Conservation (phyloP, 129 eudicot genomes). For the Lactuca saligna region DNA sequence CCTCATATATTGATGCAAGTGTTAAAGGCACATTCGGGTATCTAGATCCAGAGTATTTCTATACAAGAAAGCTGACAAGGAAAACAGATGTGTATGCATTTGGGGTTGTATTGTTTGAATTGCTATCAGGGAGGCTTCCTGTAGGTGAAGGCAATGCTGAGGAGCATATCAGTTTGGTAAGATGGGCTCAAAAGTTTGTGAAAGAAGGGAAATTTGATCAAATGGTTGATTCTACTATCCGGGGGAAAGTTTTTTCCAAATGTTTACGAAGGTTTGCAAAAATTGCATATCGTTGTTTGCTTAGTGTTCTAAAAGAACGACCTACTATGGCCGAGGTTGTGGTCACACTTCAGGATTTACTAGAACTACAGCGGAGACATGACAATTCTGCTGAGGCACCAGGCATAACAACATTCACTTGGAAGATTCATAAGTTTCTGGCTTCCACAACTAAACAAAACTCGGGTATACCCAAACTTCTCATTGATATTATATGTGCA, state of each 20-base stretch:
- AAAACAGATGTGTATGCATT: slow-evolving; percentile 29
- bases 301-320: slow-evolving; percentile 1
- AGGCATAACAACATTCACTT: not conserved
- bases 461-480: slow-evolving; percentile 9
- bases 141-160: slow-evolving; percentile 5
- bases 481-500: not conserved
- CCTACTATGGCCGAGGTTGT: slow-evolving; percentile 33
- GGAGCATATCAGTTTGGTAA: slow-evolving; percentile 23
- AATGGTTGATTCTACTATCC: slow-evolving; percentile 15
- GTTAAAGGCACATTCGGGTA: slow-evolving; percentile 41
- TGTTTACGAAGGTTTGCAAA: slow-evolving; percentile 15
- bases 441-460: not conserved
- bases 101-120: slow-evolving; percentile 30
- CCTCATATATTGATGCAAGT: slow-evolving; percentile 9
- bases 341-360: slow-evolving; percentile 14
- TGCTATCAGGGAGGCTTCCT: slow-evolving; percentile 29
- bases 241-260: slow-evolving; percentile 13
- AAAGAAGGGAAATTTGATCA: slow-evolving; percentile 21
- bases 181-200: slow-evolving; percentile 23
- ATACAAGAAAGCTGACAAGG: slow-evolving; percentile 17
- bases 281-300: slow-evolving; percentile 29
- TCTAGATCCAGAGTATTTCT: slow-evolving; percentile 30
- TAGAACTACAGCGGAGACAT: not conserved
- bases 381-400: not conserved
- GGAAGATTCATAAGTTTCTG: slow-evolving; percentile 15